phyloP scores from a whole-genome alignment of 2,329 filamentous ascomycete species.

The Pleomassaria siparia region DNA sequence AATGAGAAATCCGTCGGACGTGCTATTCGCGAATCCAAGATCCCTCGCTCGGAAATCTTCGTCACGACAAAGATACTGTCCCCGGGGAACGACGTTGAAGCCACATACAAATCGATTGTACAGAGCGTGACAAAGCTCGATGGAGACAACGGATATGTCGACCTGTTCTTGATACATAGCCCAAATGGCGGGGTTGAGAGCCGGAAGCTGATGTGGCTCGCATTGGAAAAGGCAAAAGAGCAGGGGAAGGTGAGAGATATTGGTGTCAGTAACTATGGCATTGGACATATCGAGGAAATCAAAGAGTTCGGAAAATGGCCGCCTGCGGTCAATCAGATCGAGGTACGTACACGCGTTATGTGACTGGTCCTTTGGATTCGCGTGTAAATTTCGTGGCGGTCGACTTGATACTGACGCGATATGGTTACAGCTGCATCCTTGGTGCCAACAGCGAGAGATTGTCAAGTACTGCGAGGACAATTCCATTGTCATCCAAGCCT shows the following conservation, averaged over 20 bases:
- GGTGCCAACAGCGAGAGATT: conserved; percentile 65
- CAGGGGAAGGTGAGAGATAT: conserved; percentile 66
- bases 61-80: conserved; percentile 70
- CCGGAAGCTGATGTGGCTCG: conserved; percentile 65
- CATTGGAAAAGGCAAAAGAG: conserved; percentile 62
- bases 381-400: no score
- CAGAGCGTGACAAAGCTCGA: conserved; percentile 64
- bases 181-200: conserved; percentile 57
- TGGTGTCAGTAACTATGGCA: conserved; percentile 72
- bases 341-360: conserved; percentile 54
- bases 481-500: conserved; percentile 63
- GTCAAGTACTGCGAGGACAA: conserved; percentile 61
- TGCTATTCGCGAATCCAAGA: conserved; percentile 59
- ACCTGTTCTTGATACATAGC: conserved; percentile 71
- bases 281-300: conserved; percentile 69
- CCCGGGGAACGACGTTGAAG: conserved; percentile 56
- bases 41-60: conserved; percentile 64
- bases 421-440: conserved; percentile 76
- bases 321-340: conserved; percentile 73
- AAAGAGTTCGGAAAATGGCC: conserved; percentile 68
- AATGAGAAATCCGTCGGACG: conserved; percentile 69
- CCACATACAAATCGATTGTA: conserved; percentile 60
- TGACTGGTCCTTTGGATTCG: no score
- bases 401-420: no score
- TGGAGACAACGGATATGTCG: conserved; percentile 63